Conservation (phyloP, 305 asterid species). For the Salvia sclarea region DNA sequence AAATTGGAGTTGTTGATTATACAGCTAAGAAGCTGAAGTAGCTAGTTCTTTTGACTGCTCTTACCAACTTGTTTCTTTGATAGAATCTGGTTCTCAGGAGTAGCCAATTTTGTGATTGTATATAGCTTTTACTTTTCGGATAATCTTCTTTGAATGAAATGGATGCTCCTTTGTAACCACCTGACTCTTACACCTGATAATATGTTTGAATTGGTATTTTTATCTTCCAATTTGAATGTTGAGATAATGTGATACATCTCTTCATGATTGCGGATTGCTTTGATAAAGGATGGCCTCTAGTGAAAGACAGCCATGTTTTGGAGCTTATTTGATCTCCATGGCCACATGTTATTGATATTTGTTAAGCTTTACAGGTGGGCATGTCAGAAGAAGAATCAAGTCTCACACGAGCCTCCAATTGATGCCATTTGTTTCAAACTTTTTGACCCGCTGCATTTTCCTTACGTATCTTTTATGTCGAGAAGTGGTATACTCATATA, state of each 20-base stretch:
- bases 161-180: background rate
- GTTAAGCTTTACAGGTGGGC: conserved; percentile 42
- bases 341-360: conserved; percentile 49
- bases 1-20: conserved; percentile 1
- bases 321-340: conserved; percentile 55
- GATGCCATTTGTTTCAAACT: conserved; percentile 32
- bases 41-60: conserved; percentile 14
- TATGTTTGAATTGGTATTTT: background rate
- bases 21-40: conserved; percentile 10
- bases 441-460: background rate
- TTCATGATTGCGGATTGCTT: conserved; percentile 33
- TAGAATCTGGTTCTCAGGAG: background rate
- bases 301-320: conserved; percentile 47
- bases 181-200: background rate
- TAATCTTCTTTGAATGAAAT: conserved; percentile 6
- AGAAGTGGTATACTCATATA: background rate
- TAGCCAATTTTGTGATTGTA: conserved; percentile 24
- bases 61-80: background rate
- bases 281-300: conserved; percentile 44
- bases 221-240: background rate
- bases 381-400: conserved; percentile 28
- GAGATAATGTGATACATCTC: background rate
- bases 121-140: background rate
- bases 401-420: conserved; percentile 50
- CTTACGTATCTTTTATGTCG: background rate